Conservation (phyloP, 75 land plant genomes). For the Pinus albicaulis region DNA sequence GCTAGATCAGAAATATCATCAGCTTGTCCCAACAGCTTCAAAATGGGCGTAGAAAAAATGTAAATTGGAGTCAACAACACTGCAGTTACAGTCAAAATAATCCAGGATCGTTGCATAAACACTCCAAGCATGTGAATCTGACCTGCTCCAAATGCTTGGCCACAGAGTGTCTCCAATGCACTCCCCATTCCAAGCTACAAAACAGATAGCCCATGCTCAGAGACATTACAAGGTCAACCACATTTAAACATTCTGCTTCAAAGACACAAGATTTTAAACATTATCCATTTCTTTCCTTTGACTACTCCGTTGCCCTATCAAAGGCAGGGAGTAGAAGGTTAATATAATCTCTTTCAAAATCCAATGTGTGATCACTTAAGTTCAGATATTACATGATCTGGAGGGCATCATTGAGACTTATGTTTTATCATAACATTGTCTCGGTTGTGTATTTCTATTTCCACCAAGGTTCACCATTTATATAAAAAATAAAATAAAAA, state of each 20-base stretch:
- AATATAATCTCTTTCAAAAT: not conserved
- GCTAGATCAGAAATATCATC: conserved; percentile 54
- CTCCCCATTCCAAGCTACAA: conserved; percentile 35
- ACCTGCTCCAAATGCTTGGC: conserved; percentile 50
- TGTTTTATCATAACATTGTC: not conserved
- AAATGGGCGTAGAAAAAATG: conserved; percentile 47
- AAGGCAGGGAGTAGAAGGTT: not conserved
- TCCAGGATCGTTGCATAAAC: conserved; percentile 54
- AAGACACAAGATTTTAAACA: not conserved
- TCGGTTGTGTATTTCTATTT: too few relatives aligned
- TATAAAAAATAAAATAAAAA: too few relatives aligned
- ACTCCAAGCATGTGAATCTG: conserved; percentile 40
- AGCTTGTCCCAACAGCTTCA: conserved; percentile 53
- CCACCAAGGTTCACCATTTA: too few relatives aligned
- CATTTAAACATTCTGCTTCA: too few relatives aligned
- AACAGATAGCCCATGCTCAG: not conserved
- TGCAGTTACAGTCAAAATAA: conserved; percentile 45
- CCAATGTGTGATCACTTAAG: too few relatives aligned
- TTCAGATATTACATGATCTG: too few relatives aligned
- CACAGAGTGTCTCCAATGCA: conserved; percentile 47
- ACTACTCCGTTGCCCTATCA: not conserved
- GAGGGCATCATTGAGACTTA: not conserved
- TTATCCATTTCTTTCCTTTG: not conserved
- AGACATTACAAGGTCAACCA: not conserved
- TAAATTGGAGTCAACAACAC: conserved; percentile 40